These are phyloP conservation scores for Hippophae gyantsensis DNA, from an alignment of 306 rosid genomes.

Conservation along the genomic window DNA sequence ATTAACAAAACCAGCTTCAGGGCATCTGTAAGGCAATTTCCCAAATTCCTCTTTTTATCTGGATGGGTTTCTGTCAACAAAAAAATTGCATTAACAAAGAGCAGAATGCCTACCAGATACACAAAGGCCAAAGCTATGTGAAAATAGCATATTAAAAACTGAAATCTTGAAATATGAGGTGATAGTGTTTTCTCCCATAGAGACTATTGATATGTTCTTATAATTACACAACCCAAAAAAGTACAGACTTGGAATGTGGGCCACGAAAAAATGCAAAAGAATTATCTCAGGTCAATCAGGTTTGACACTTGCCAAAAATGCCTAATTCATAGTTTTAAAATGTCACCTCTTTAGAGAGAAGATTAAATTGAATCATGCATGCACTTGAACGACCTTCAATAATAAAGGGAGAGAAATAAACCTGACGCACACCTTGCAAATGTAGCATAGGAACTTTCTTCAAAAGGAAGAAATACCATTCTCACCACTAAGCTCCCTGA, in stretches of 20 bases:
- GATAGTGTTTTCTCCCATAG: too few species aligned
- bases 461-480: conserved; percentile 89
- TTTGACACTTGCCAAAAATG: too few species aligned
- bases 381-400: conserved; percentile 1
- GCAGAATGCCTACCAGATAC: neutral
- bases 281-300: too few species aligned
- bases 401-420: conserved; percentile 42
- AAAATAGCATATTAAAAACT: conserved; percentile 1
- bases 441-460: conserved; percentile 84
- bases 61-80: conserved; percentile 55
- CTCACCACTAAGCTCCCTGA: conserved; percentile 97
- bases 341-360: too few species aligned
- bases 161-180: neutral
- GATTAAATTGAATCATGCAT: too few species aligned
- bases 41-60: conserved; percentile 56
- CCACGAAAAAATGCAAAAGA: too few species aligned
- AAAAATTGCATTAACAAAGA: conserved; percentile 10
- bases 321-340: too few species aligned
- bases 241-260: too few species aligned
- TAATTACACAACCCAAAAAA: too few species aligned
- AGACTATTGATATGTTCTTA: too few species aligned
- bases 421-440: conserved; percentile 99
- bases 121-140: neutral
- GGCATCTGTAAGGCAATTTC: conserved; percentile 57
- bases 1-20: conserved; percentile 83